phyloP scores from a whole-genome alignment of 1,284 basidiomycete genomes.

The Boletus sp. region DNA sequence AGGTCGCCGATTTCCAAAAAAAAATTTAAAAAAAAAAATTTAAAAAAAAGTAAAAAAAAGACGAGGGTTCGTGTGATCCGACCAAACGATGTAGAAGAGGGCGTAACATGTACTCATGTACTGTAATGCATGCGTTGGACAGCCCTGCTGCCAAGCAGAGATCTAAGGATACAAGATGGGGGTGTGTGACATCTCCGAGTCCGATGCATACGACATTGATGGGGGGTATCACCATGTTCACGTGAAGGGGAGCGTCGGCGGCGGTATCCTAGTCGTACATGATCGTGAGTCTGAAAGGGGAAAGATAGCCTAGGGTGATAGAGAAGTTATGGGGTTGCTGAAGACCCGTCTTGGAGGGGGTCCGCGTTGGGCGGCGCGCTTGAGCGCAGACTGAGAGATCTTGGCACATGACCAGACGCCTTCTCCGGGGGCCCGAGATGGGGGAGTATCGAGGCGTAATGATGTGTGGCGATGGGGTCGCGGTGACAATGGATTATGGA shows the following conservation, averaged over 20 bases:
- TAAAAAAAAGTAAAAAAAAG: too few relatives aligned
- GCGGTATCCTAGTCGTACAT: slow-evolving; percentile 15
- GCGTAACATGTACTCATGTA: too few relatives aligned
- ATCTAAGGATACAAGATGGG: slow-evolving; percentile 29
- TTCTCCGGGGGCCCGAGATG: slow-evolving; percentile 15
- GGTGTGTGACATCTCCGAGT: slow-evolving; percentile 7
- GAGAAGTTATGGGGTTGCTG: slow-evolving; percentile 26
- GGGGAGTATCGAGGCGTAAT: slow-evolving; percentile 7
- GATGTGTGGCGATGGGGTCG: slow-evolving; percentile 19
- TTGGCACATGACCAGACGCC: slow-evolving; percentile 38
- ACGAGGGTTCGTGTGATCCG: too few relatives aligned
- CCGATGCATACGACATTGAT: not conserved
- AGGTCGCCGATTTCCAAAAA: too few relatives aligned
- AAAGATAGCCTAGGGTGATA: slow-evolving; percentile 15
- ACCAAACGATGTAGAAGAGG: too few relatives aligned
- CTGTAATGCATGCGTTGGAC: too few relatives aligned
- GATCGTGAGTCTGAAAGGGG: slow-evolving; percentile 14
- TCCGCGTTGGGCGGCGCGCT: slow-evolving; percentile 33
- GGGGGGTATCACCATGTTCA: slow-evolving; percentile 9
- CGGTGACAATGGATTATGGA: slow-evolving; percentile 15
- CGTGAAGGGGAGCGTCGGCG: slow-evolving; percentile 21
- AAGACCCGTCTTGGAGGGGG: slow-evolving; percentile 29
- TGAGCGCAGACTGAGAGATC: slow-evolving; percentile 33
- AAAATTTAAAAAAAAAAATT: too few relatives aligned
- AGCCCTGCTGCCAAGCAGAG: slow-evolving; percentile 25